A percentile compares a stretch with the other conserved stretches of the same genome.
Evolutionary conservation across 179 eudicot genomes (phyloP).

Genomic region (Silene vulgaris): DNA sequence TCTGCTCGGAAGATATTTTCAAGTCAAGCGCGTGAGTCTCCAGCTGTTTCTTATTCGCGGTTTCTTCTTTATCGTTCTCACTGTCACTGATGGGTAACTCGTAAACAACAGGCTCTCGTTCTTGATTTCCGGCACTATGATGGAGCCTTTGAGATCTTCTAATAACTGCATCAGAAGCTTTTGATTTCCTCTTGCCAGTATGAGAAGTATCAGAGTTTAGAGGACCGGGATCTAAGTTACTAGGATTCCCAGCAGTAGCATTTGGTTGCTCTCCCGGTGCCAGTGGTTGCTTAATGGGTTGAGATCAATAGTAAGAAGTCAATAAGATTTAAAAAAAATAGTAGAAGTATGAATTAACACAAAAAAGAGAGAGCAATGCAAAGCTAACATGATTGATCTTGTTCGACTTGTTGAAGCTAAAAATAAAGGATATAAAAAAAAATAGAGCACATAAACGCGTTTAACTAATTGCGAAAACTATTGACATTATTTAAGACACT

Average conservation of each 20-base stretch:
- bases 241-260: constrained; percentile 8
- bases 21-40: constrained; percentile 10
- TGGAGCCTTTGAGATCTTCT: constrained; percentile 25
- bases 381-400: too few species aligned
- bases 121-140: not conserved
- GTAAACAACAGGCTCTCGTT: constrained; percentile 16
- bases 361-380: too few species aligned
- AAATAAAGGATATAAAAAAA: not conserved
- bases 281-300: not conserved
- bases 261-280: constrained; percentile 4
- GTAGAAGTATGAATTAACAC: not conserved
- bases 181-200: constrained; percentile 12
- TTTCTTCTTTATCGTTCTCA: constrained; percentile 4
- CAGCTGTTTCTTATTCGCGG: constrained; percentile 3
- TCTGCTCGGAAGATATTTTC: constrained; percentile 18
- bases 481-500: not conserved
- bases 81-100: constrained; percentile 20
- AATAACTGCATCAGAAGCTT: constrained; percentile 4
- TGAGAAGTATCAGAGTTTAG: constrained; percentile 9
- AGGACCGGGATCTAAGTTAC: constrained; percentile 1
- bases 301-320: not conserved
- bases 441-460: not conserved
- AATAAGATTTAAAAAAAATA: not conserved
- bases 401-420: not conserved
- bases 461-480: not conserved